Base-by-base conservation (phyloP, 495 filamentous ascomycete species). In the Penicillium turbatum region DNA sequence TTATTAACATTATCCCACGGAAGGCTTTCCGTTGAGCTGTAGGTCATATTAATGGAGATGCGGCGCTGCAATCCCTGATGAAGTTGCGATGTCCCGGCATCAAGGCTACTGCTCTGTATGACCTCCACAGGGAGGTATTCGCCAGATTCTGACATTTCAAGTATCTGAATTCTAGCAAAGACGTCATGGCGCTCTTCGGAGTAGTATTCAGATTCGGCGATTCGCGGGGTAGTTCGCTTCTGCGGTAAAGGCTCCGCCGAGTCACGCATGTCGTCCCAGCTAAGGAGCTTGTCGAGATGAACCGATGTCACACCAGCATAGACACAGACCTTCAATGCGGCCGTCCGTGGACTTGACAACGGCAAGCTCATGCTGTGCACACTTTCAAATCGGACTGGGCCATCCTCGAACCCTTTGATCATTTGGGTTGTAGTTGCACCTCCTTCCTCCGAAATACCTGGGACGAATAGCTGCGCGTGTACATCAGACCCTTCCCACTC, bases 191-290 rank as follows among this genome's bases (percentile, higher is more conserved):
- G 82, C 68, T 97, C 93, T 69, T 95, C 88, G 0, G 83, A 89
- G 62, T 86, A 96, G 65, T 91, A 99, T 56, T 97, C 90, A 1
- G 86, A 82, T 67, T 99, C 93, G 35, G 88, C 85, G 58, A 99
- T 82, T 17, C 93, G 79, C 6, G 91, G 82, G 32, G 76, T 76
- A 62, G 85, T 87, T 29, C 79, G 76, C 61, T 85, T 83, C 54
- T 82, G 77, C 10, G 83, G 79, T 5, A 61, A 54, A 8, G 60
- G 53, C 24, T 74, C 75, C 6, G 69, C 66, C 30, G 71, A 73
- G 62, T 97, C 92, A 40, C 90, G 82, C 84, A 99, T 96, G 63
- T 96, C 95, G 68, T 99, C 93, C 93, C 93, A 99, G 69, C 95
- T 97, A 5, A 99, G 81, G 32, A 99, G 78, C 70, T 96, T 97